A percentile compares a stretch with the other conserved stretches of the same genome.
Conservation (phyloP, 805 yeast genomes). For the Nakazawaea ambrosiae region DNA sequence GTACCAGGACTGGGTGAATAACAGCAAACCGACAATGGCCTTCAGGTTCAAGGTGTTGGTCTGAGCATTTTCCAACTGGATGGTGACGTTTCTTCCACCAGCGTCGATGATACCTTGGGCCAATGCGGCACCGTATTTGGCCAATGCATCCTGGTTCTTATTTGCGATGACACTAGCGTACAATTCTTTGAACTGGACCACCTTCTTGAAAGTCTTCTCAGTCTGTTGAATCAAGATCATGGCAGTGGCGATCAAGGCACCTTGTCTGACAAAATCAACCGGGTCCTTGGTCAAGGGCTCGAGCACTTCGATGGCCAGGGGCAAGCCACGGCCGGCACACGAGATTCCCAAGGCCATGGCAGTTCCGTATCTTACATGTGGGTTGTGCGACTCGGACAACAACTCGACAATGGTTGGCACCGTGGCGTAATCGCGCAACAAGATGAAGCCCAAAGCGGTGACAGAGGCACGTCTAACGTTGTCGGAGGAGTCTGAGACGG, state of each 20-base stretch:
- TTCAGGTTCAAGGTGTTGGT: conserved; percentile 86
- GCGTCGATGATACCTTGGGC: conserved; percentile 98
- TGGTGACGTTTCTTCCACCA: conserved; percentile 97
- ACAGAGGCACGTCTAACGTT: conserved; percentile 97
- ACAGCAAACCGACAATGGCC: conserved; percentile 86
- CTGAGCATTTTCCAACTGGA: conserved; percentile 78
- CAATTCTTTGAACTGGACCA: conserved; percentile 65
- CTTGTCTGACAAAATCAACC: conserved; percentile 96
- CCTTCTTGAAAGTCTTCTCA: conserved; percentile 75
- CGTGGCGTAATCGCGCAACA: conserved; percentile 84
- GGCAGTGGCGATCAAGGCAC: conserved; percentile 87
- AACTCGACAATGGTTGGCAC: conserved; percentile 94
- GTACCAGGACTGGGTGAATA: conserved; percentile 93
- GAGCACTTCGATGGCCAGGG: conserved; percentile 84
- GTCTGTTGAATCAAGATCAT: conserved; percentile 87
- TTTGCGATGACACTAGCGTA: conserved; percentile 71
- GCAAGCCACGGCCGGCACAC: conserved; percentile 89
- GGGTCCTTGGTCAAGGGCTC: conserved; percentile 92
- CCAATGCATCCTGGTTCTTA: conserved; percentile 94
- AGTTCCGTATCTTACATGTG: conserved; percentile 97
- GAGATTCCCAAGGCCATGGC: conserved; percentile 96
- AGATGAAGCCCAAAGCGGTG: conserved; percentile 81
- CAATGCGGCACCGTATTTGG: conserved; percentile 94
- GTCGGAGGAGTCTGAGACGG: conserved; percentile 94
- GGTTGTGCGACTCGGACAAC: conserved; percentile 89